These are phyloP conservation scores for Neurospora sp. DNA, from an alignment of 495 filamentous ascomycete species.

Conservation along the genomic window DNA sequence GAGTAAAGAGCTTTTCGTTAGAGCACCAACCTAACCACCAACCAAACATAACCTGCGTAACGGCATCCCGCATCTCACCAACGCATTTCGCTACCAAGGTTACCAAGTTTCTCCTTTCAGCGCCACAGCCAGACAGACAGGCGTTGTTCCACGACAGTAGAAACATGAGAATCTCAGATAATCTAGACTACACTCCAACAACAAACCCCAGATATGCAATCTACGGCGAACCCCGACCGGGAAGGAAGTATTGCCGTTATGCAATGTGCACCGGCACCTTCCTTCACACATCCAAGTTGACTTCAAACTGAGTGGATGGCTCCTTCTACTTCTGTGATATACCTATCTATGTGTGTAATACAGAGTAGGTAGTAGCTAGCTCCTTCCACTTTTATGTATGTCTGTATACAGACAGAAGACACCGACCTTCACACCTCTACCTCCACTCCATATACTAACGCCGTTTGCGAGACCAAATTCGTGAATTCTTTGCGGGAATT, in stretches of 20 bases:
- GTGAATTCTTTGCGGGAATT: not conserved
- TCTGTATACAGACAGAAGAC: no score
- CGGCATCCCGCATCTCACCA: not conserved
- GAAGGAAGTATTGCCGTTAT: not conserved
- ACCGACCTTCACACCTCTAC: no score
- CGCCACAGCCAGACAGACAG: not conserved
- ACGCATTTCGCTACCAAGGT: not conserved
- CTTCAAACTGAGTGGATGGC: not conserved
- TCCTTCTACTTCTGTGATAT: not conserved
- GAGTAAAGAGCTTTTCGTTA: not conserved
- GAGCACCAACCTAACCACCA: not conserved
- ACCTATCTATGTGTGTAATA: not conserved
- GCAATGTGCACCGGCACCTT: not conserved
- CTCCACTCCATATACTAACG: not conserved
- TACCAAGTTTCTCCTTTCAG: not conserved
- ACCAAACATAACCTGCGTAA: not conserved
- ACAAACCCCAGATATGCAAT: not conserved
- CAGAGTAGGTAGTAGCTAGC: no score
- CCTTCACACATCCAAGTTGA: not conserved
- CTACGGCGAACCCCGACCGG: not conserved
- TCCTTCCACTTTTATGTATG: not conserved
- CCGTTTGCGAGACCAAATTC: not conserved
- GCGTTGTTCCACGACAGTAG: not conserved
- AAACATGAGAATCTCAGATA: not conserved
- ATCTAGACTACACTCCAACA: not conserved